Conservation (phyloP, 2,329 filamentous ascomycete species). For the Chalaropsis ovoidea region DNA sequence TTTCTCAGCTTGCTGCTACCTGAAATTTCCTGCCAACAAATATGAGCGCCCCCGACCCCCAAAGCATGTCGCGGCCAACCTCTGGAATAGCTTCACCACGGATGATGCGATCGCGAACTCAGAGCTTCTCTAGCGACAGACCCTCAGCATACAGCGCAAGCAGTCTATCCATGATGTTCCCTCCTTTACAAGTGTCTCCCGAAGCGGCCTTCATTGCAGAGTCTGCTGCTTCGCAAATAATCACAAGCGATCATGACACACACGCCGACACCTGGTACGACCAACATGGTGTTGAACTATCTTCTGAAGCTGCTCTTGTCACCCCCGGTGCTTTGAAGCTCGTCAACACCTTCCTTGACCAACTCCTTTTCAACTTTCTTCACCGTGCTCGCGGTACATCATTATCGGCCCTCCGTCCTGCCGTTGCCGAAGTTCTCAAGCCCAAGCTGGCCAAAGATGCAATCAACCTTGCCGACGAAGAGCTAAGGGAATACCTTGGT, state of each 20-base stretch:
- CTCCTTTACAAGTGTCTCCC: slow-evolving; percentile 60
- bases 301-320: slow-evolving; percentile 60
- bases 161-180: slow-evolving; percentile 50
- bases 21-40: slow-evolving; percentile 5
- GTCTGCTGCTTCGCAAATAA: slow-evolving; percentile 80
- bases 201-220: slow-evolving; percentile 78
- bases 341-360: slow-evolving; percentile 87
- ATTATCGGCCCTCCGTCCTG: slow-evolving; percentile 63
- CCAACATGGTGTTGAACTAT: slow-evolving; percentile 54
- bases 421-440: slow-evolving; percentile 78
- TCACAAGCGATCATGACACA: slow-evolving; percentile 76
- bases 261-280: slow-evolving; percentile 61
- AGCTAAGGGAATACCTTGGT: slow-evolving; percentile 78
- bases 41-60: slow-evolving; percentile 22
- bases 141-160: slow-evolving; percentile 51
- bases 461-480: slow-evolving; percentile 71
- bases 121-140: slow-evolving; percentile 61
- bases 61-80: slow-evolving; percentile 31
- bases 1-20: not conserved
- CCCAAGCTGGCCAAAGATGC: slow-evolving; percentile 79
- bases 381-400: slow-evolving; percentile 67
- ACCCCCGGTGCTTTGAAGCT: slow-evolving; percentile 62
- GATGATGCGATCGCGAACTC: slow-evolving; percentile 41
- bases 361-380: slow-evolving; percentile 86
- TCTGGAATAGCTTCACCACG: slow-evolving; percentile 33